Conservation (phyloP, 169 alveolate species). For the Amoebophrya sp. region DNA sequence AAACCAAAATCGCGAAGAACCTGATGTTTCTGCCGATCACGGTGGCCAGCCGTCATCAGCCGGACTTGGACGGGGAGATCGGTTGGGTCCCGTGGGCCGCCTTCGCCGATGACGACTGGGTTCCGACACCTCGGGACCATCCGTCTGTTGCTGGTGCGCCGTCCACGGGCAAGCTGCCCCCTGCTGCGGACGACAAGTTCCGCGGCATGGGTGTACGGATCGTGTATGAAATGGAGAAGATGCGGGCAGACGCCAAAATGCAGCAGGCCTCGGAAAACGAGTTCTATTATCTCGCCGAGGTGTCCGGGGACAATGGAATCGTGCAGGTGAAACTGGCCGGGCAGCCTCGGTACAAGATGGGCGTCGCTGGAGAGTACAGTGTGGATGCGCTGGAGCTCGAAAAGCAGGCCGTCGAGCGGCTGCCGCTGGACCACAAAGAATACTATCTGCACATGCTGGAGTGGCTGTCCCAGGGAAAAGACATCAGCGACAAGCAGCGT, state of each 20-base stretch:
- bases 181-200: not conserved
- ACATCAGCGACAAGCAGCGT: not conserved
- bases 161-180: not conserved
- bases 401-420: not conserved
- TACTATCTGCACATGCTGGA: not conserved
- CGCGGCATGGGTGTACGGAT: conserved; percentile 2
- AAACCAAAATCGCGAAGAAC: not conserved
- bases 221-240: conserved; percentile 8
- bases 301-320: not conserved
- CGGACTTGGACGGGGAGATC: not conserved
- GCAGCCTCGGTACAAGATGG: not conserved
- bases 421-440: not conserved
- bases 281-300: not conserved
- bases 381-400: conserved; percentile 25
- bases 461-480: not conserved
- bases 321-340: not conserved
- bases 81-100: conserved; percentile 7
- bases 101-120: not conserved
- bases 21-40: not conserved
- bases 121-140: not conserved
- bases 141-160: not conserved
- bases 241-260: not conserved
- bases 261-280: not conserved
- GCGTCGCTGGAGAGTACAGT: not conserved
- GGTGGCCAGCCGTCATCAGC: not conserved